A percentile compares a stretch with the other conserved stretches of the same genome.
Conservation (phyloP, 2,329 filamentous ascomycete species). For the Sarocladium kiliense region DNA sequence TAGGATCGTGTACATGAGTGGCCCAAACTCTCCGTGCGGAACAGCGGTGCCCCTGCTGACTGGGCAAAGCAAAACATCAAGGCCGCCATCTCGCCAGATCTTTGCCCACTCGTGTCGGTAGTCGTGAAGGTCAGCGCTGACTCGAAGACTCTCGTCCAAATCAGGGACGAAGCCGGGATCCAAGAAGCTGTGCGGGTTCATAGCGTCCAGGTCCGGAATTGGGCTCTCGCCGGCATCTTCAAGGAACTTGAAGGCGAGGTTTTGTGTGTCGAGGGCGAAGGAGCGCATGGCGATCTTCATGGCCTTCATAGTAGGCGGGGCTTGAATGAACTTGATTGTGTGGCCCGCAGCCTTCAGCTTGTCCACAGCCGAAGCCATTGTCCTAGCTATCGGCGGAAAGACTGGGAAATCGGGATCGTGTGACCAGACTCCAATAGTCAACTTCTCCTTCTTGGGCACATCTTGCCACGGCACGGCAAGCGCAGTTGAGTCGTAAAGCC, state of each 20-base stretch:
- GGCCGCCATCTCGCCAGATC: slow-evolving; percentile 16
- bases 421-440: slow-evolving; percentile 13
- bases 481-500: slow-evolving; percentile 34
- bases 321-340: neutral
- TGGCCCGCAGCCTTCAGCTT: neutral
- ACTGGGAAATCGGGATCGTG: neutral
- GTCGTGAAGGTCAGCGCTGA: slow-evolving; percentile 7
- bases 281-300: slow-evolving; percentile 3
- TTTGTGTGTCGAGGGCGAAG: neutral
- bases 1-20: slow-evolving; percentile 24
- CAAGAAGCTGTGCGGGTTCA: neutral
- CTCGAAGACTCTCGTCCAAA: neutral
- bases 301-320: neutral
- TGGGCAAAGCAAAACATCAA: slow-evolving; percentile 23
- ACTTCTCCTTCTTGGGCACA: slow-evolving; percentile 9
- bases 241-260: neutral
- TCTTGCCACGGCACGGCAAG: slow-evolving; percentile 35
- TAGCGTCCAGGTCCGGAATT: neutral
- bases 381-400: neutral
- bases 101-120: neutral
- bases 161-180: neutral
- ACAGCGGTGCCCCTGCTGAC: slow-evolving; percentile 18
- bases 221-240: neutral
- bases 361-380: neutral
- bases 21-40: slow-evolving; percentile 16